Percentiles rank a stretch among this genome's conserved stretches.
Conservation (phyloP, 2,329 filamentous ascomycete species). For the Anthostomella pinea region DNA sequence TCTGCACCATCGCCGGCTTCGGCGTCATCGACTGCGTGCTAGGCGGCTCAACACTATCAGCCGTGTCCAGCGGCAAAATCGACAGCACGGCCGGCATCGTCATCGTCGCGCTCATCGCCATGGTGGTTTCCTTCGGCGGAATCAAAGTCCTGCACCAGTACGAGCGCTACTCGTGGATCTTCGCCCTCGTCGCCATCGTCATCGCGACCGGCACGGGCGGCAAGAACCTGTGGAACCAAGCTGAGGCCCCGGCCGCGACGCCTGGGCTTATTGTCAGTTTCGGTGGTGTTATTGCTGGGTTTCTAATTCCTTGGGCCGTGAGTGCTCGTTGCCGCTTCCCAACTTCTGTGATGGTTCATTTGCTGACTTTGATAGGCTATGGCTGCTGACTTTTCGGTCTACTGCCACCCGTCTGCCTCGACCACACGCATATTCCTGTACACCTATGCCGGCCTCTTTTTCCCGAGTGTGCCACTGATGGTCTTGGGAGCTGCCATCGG, state of each 20-base stretch:
- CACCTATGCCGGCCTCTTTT: constrained; percentile 46
- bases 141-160: constrained; percentile 55
- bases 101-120: constrained; percentile 53
- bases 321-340: too few species aligned
- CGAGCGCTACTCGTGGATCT: constrained; percentile 56
- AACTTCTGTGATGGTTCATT: constrained; percentile 34
- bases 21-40: constrained; percentile 59
- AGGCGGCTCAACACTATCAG: constrained; percentile 56
- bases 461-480: constrained; percentile 48
- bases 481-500: constrained; percentile 62
- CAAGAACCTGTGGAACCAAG: constrained; percentile 47
- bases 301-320: constrained; percentile 64
- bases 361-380: too few species aligned
- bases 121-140: constrained; percentile 61
- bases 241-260: constrained; percentile 38
- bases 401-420: constrained; percentile 5
- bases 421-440: constrained; percentile 48
- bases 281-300: constrained; percentile 59
- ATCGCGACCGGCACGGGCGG: constrained; percentile 55
- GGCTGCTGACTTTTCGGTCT: constrained; percentile 9
- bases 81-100: constrained; percentile 58
- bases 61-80: constrained; percentile 47
- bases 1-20: constrained; percentile 61
- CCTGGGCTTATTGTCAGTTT: constrained; percentile 51
- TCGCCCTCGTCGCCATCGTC: constrained; percentile 51